phyloP scores from a whole-genome alignment of 2,329 filamentous ascomycete species.

The Verticillium nubilum region DNA sequence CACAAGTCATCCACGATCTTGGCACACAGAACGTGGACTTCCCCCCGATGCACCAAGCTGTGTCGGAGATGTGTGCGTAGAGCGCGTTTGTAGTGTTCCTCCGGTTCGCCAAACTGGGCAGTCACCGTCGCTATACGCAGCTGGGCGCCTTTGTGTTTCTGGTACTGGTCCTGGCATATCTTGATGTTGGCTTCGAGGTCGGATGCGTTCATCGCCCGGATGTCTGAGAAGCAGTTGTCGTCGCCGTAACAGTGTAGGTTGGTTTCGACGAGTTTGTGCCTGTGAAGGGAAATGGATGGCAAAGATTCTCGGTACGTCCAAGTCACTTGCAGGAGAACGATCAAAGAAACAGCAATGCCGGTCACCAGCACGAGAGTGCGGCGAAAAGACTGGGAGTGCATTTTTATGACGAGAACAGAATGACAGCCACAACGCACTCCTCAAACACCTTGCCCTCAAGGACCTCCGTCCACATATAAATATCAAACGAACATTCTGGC shows the following conservation, averaged over 20 bases:
- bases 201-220: background rate
- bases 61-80: conserved; percentile 27
- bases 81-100: conserved; percentile 15
- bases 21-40: conserved; percentile 25
- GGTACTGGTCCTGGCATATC: background rate
- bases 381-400: background rate
- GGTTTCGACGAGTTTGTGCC: background rate
- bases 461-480: too few species aligned
- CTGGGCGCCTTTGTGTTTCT: background rate
- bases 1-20: conserved; percentile 23
- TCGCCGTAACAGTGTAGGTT: background rate
- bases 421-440: background rate
- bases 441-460: too few species aligned
- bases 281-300: background rate
- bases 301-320: background rate
- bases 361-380: background rate
- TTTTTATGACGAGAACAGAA: background rate
- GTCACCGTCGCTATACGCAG: conserved; percentile 7
- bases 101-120: conserved; percentile 4
- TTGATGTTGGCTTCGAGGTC: background rate
- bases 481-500: too few species aligned
- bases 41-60: conserved; percentile 22
- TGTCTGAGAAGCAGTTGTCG: background rate
- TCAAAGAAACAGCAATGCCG: background rate
- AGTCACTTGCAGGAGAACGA: background rate